These are phyloP conservation scores for Castanea sativa DNA, from an alignment of 306 rosid genomes.

Conservation along the genomic window DNA sequence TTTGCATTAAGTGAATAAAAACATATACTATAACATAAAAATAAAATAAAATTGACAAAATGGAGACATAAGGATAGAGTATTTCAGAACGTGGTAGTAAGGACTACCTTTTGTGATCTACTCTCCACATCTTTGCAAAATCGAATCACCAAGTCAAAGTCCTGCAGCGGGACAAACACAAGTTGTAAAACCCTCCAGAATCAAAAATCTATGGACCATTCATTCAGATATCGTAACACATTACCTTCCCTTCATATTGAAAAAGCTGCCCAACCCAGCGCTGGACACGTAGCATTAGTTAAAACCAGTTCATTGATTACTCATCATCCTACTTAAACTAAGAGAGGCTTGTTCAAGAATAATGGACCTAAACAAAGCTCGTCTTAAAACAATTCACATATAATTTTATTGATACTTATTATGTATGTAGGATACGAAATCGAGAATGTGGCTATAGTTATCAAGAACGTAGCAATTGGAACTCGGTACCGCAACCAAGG, in stretches of 20 bases:
- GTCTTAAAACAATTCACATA: too few relatives aligned
- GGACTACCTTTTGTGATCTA: constrained; percentile 81
- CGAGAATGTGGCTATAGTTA: constrained; percentile 79
- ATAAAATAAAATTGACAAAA: neutral
- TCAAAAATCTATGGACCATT: constrained; percentile 12
- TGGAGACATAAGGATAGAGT: constrained; percentile 16
- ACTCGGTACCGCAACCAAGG: constrained; percentile 53
- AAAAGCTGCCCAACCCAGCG: constrained; percentile 66
- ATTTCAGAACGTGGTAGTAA: constrained; percentile 27
- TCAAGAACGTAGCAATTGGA: constrained; percentile 80
- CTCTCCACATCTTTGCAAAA: constrained; percentile 94
- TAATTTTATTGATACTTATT: too few relatives aligned
- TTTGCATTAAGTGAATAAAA: neutral
- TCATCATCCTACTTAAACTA: too few relatives aligned
- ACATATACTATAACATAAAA: neutral
- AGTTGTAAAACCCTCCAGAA: constrained; percentile 16
- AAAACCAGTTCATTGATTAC: too few relatives aligned
- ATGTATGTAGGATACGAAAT: constrained; percentile 71
- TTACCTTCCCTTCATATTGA: constrained; percentile 74
- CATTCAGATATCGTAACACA: neutral
- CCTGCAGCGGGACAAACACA: constrained; percentile 44
- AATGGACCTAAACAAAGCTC: too few relatives aligned
- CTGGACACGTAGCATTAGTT: too few relatives aligned
- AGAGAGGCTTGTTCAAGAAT: too few relatives aligned
- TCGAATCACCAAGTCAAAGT: constrained; percentile 69